Conservation (phyloP, 192 early-diverging fungal genomes). For the Diversispora eburnea region DNA sequence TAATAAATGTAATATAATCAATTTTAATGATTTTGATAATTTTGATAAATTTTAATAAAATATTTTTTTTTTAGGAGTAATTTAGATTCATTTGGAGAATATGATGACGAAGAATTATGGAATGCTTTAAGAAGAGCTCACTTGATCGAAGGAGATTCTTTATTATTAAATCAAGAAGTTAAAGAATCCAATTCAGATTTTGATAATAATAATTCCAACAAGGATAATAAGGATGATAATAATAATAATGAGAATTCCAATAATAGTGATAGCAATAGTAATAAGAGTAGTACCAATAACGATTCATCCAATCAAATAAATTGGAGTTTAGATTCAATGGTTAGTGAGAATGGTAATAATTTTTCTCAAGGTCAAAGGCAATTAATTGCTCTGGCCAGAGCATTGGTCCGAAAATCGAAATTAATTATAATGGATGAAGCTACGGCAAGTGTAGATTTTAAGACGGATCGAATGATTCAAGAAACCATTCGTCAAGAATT, state of each 20-base stretch:
- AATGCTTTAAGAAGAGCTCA: conserved; percentile 71
- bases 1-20: not conserved
- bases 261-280: no score
- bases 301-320: conserved; percentile 31
- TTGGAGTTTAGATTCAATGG: conserved; percentile 60
- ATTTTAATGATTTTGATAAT: not conserved
- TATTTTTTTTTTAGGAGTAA: conserved; percentile 54
- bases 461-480: conserved; percentile 84
- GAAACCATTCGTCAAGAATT: conserved; percentile 74
- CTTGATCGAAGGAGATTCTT: conserved; percentile 44
- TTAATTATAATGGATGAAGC: conserved; percentile 86
- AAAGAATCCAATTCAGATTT: not conserved
- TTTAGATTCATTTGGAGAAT: conserved; percentile 81
- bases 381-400: conserved; percentile 67
- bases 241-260: conserved; percentile 2
- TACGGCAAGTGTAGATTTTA: conserved; percentile 84
- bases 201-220: conserved; percentile 8
- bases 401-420: conserved; percentile 57
- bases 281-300: no score
- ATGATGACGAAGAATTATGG: conserved; percentile 72
- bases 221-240: conserved; percentile 2
- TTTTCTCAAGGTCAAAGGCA: conserved; percentile 73
- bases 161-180: not conserved
- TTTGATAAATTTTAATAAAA: not conserved
- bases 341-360: conserved; percentile 75